Base-by-base conservation (phyloP, 352 stramenopile species). In the Phytophthora cactorum region DNA sequence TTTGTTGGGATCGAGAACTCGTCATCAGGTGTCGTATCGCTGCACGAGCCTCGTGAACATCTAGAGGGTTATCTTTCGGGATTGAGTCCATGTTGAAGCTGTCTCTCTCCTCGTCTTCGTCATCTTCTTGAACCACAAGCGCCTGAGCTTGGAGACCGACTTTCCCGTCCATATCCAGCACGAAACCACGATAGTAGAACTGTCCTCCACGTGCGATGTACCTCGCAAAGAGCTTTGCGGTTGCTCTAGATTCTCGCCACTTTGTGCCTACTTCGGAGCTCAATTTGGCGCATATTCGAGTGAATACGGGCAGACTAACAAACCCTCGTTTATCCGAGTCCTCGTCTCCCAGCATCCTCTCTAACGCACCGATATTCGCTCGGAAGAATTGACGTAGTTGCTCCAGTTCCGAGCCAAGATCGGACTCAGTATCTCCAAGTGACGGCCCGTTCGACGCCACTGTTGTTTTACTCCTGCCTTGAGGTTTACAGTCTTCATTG, bases 181-280 rank as follows among this genome's bases (percentile, higher is more conserved):
- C 63, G 49, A 93, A 81, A 0, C 83, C 85, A 4, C 85, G 82
- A 52, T 91, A 93, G 71, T 89, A 87, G 27, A 91, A 82, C 45
- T 88, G 68, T 14, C 67, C 67, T 25, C 72, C 69, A 28, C 82
- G 80, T 4, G 81, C 70, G 11, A 88, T 62, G 63, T 91, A 91
- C 50, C 81, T 41, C 61, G 72, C 66, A 43, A 88, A 77, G 29
- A 89, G 68, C 31, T 70, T 69, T 0, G 63, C 49, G 12, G 67
- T 80, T 2, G 69, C 81, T 28, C 63, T 62, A 25, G 63, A 77
- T 28, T 88, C 78, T n/a, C 60, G 68, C 66, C 78, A 81, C 54
- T 52, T 77, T 57, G 36, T 74, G 65, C 53, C 57, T 54, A n/a
- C 55, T 27, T 74, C 74, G 6, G 41, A 59, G 28, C 69, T 74